These are phyloP conservation scores for Penicillium corylophilum DNA, from an alignment of 2,329 filamentous ascomycete genomes.

Conservation along the genomic window DNA sequence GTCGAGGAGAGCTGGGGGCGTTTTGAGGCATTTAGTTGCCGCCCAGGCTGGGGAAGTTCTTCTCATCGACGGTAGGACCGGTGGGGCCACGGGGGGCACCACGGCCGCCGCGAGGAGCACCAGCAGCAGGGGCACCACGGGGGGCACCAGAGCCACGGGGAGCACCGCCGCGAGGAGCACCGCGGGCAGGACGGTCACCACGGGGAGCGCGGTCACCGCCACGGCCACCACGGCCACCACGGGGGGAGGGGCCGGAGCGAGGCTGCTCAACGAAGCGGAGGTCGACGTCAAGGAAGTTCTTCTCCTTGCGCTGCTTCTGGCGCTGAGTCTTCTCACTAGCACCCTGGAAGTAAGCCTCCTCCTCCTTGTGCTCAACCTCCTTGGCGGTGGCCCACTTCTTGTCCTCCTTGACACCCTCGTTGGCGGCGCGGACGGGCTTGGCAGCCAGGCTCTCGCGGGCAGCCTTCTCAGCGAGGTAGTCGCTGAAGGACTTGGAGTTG, in stretches of 20 bases:
- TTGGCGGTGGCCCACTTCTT: slow-evolving; percentile 94
- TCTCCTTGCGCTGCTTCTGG: slow-evolving; percentile 87
- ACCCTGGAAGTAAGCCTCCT: slow-evolving; percentile 72
- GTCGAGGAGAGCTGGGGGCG: slow-evolving; percentile 1
- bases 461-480: slow-evolving; percentile 77
- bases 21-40: slow-evolving; percentile 34
- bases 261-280: slow-evolving; percentile 74
- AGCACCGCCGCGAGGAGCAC: slow-evolving; percentile 50
- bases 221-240: slow-evolving; percentile 24
- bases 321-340: slow-evolving; percentile 73
- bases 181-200: slow-evolving; percentile 49
- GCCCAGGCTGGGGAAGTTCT: slow-evolving; percentile 48
- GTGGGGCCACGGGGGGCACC: slow-evolving; percentile 14
- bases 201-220: slow-evolving; percentile 22
- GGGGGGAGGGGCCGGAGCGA: slow-evolving; percentile 49
- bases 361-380: slow-evolving; percentile 56
- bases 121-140: slow-evolving; percentile 42
- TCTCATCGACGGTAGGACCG: slow-evolving; percentile 43
- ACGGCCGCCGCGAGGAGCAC: slow-evolving; percentile 23
- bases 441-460: slow-evolving; percentile 66
- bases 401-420: slow-evolving; percentile 83
- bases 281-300: slow-evolving; percentile 86
- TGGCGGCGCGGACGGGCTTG: slow-evolving; percentile 79
- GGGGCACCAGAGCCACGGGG: slow-evolving; percentile 36
- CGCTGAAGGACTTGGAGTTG: slow-evolving; percentile 84